A percentile compares a stretch with the other conserved stretches of the same genome.
phyloP scores from a whole-genome alignment of 2,329 filamentous ascomycete genomes.

The Lachnellula occidentalis region DNA sequence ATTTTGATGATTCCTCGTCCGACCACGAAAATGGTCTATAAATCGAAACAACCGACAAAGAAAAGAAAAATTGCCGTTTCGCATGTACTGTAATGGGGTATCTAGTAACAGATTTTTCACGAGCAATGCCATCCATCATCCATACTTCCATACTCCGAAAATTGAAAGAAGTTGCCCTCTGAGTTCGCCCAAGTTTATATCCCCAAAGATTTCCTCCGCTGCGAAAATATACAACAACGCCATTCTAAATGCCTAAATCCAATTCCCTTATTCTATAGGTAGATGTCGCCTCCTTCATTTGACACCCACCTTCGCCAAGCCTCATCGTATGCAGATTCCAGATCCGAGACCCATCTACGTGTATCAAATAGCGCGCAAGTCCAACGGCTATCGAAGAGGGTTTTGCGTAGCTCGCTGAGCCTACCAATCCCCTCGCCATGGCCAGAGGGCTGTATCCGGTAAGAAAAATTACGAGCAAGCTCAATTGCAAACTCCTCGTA shows the following conservation, averaged over 20 bases:
- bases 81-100: too few relatives aligned
- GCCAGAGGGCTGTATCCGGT: constrained; percentile 40
- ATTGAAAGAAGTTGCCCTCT: too few relatives aligned
- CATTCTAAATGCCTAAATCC: constrained; percentile 4
- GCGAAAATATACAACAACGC: background rate
- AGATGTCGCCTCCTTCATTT: constrained; percentile 89
- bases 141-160: background rate
- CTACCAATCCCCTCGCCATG: constrained; percentile 58
- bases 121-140: too few relatives aligned
- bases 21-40: too few relatives aligned
- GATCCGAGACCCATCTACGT: constrained; percentile 78
- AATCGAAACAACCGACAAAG: too few relatives aligned
- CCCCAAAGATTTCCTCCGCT: constrained; percentile 11
- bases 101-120: too few relatives aligned
- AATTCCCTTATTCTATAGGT: constrained; percentile 44
- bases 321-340: constrained; percentile 82
- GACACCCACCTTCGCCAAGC: constrained; percentile 86
- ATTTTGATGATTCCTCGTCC: too few relatives aligned
- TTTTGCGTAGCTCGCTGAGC: constrained; percentile 69
- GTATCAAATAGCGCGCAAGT: constrained; percentile 87
- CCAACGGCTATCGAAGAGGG: constrained; percentile 82
- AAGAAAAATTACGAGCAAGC: constrained; percentile 59
- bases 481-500: constrained; percentile 76
- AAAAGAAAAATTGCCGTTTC: too few relatives aligned
- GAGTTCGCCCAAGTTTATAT: too few relatives aligned